A percentile compares a stretch with the other conserved stretches of the same genome.
Evolutionary conservation across 1,139 yeast genomes (phyloP).

Genomic region (Candida tropicalis): DNA sequence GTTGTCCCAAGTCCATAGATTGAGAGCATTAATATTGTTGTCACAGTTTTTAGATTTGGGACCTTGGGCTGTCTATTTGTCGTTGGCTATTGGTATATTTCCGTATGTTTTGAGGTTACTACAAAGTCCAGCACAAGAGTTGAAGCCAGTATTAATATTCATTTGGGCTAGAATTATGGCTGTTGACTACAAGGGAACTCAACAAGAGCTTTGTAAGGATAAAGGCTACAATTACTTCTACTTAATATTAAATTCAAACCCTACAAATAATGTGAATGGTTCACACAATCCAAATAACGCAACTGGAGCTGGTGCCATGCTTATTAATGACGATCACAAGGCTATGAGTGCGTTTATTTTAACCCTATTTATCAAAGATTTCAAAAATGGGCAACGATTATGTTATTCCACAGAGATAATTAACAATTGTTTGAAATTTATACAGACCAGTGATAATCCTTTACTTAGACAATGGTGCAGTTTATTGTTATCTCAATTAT

Average conservation of each 20-base stretch:
- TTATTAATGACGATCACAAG: slow-evolving; percentile 75
- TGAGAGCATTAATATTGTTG: slow-evolving; percentile 81
- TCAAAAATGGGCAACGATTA: slow-evolving; percentile 75
- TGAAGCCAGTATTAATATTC: slow-evolving; percentile 90
- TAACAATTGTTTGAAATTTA: slow-evolving; percentile 65
- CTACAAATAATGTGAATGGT: slow-evolving; percentile 29
- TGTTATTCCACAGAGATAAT: slow-evolving; percentile 77
- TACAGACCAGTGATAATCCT: slow-evolving; percentile 79
- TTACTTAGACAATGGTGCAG: slow-evolving; percentile 91
- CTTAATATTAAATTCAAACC: slow-evolving; percentile 57
- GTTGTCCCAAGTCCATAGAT: slow-evolving; percentile 89
- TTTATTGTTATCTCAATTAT: slow-evolving; percentile 73
- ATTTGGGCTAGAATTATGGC: slow-evolving; percentile 99
- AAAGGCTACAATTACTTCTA: slow-evolving; percentile 89
- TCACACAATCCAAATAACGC: slow-evolving; percentile 22
- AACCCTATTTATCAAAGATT: slow-evolving; percentile 80
- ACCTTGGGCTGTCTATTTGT: slow-evolving; percentile 95
- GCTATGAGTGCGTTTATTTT: slow-evolving; percentile 95
- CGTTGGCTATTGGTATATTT: slow-evolving; percentile 91
- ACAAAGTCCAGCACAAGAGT: slow-evolving; percentile 94
- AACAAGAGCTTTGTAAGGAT: slow-evolving; percentile 88
- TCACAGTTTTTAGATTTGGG: slow-evolving; percentile 91
- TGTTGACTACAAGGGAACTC: slow-evolving; percentile 87
- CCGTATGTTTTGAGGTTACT: slow-evolving; percentile 89
- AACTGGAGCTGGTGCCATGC: slow-evolving; percentile 24